A percentile compares a stretch with the other conserved stretches of the same genome.
These are phyloP conservation scores for Xerocomus minutiporus DNA, from an alignment of 1,284 basidiomycete species.

Conservation along the genomic window DNA sequence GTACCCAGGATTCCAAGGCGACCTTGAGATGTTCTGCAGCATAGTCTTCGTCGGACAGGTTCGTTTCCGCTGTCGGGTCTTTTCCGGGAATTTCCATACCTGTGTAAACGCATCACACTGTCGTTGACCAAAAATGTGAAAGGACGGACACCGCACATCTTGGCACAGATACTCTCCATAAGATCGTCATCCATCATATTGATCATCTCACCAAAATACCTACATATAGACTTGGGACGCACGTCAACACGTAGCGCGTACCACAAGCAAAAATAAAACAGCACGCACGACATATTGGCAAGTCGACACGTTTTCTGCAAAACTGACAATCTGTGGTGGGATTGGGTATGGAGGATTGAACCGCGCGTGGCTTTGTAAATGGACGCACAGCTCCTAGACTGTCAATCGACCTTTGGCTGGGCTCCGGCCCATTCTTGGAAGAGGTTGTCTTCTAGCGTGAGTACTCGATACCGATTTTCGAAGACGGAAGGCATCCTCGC, in stretches of 20 bases:
- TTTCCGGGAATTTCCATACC: conserved; percentile 75
- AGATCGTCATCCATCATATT: conserved; percentile 46
- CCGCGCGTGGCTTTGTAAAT: no score
- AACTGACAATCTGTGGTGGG: no score
- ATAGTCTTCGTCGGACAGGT: conserved; percentile 47
- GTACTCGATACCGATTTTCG: no score
- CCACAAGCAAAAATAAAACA: conserved; percentile 38
- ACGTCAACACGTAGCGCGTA: no score
- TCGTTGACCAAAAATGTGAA: not conserved
- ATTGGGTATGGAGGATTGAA: no score
- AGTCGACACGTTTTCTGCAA: no score
- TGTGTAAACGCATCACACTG: conserved; percentile 23
- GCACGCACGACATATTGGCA: no score
- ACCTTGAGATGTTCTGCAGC: conserved; percentile 29
- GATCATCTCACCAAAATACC: conserved; percentile 67
- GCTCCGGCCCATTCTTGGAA: conserved; percentile 2
- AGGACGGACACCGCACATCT: conserved; percentile 78
- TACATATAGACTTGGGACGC: no score
- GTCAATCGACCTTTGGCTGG: no score
- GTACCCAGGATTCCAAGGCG: conserved; percentile 20
- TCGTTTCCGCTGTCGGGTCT: conserved; percentile 46
- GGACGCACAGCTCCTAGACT: no score
- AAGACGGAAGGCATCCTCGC: no score
- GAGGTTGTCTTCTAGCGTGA: no score
- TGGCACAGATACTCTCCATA: conserved; percentile 58